phyloP scores from a whole-genome alignment of 345 rosid genomes.

The Excoecaria agallocha region DNA sequence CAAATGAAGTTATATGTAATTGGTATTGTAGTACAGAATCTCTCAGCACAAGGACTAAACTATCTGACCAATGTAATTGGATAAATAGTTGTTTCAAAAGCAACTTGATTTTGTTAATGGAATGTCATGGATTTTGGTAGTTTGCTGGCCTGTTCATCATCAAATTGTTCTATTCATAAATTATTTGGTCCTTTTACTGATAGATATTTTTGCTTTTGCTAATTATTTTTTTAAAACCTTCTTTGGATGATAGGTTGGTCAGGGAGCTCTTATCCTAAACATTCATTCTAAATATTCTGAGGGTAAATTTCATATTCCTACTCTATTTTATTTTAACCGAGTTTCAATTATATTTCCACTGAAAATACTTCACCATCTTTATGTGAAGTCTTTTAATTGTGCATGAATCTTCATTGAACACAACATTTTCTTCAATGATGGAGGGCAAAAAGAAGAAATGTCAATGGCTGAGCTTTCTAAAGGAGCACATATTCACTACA shows the following conservation, averaged over 20 bases:
- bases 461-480: slow-evolving; percentile 87
- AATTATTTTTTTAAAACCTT: slow-evolving; percentile 12
- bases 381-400: slow-evolving; percentile 7
- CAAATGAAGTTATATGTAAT: background rate
- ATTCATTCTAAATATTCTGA: slow-evolving; percentile 89
- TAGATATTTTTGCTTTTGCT: slow-evolving; percentile 17
- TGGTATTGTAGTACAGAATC: background rate
- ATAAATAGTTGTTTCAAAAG: background rate
- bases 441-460: slow-evolving; percentile 96
- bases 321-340: slow-evolving; percentile 2
- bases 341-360: background rate
- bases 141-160: background rate
- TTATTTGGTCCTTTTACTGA: background rate
- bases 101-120: background rate
- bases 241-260: slow-evolving; percentile 64
- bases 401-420: slow-evolving; percentile 22
- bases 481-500: slow-evolving; percentile 91
- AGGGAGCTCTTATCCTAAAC: slow-evolving; percentile 89
- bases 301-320: too few species aligned
- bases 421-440: slow-evolving; percentile 83
- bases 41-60: background rate
- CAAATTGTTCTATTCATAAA: background rate
- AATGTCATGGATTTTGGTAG: background rate
- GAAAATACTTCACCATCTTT: background rate
- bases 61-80: background rate